Evolutionary conservation across 192 early-diverging fungal genomes (phyloP).

Genomic region (Fimicolochytrium jonesii): DNA sequence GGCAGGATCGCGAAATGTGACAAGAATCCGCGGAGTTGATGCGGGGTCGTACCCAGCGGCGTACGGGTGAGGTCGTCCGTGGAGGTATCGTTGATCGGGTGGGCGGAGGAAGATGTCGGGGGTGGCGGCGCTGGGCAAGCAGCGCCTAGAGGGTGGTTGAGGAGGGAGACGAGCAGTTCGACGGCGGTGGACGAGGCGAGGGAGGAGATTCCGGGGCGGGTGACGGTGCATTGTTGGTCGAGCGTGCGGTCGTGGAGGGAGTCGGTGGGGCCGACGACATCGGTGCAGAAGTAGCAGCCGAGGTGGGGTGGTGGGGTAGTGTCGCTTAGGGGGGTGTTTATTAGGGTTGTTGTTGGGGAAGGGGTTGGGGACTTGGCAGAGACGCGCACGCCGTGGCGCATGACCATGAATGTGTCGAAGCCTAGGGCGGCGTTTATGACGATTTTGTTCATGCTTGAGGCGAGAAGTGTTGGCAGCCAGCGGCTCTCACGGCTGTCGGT

Average conservation of each 20-base stretch:
- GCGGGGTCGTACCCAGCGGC: constrained; percentile 74
- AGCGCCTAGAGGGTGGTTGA: constrained; percentile 72
- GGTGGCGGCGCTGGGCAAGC: constrained; percentile 53
- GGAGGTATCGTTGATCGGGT: no score
- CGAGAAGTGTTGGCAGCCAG: constrained; percentile 91
- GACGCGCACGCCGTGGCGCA: constrained; percentile 76
- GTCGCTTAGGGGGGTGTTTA: constrained; percentile 1
- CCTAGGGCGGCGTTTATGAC: constrained; percentile 94
- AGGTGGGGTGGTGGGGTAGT: constrained; percentile 39
- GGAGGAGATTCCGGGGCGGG: constrained; percentile 89
- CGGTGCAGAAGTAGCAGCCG: constrained; percentile 98
- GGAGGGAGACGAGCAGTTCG: constrained; percentile 82
- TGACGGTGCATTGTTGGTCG: constrained; percentile 98
- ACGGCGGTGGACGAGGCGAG: constrained; percentile 83
- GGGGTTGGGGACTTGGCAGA: neutral
- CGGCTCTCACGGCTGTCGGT: constrained; percentile 94
- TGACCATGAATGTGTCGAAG: constrained; percentile 93
- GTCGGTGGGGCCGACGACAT: constrained; percentile 94
- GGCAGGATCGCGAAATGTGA: constrained; percentile 78
- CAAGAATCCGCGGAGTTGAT: constrained; percentile 94
- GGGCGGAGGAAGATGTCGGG: constrained; percentile 27
- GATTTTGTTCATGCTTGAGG: constrained; percentile 60
- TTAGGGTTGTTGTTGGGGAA: neutral
- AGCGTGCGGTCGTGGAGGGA: constrained; percentile 89
- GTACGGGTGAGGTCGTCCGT: constrained; percentile 31